Conservation (phyloP, 2,329 filamentous ascomycete genomes). For the Kalaharituber pfeilii region DNA sequence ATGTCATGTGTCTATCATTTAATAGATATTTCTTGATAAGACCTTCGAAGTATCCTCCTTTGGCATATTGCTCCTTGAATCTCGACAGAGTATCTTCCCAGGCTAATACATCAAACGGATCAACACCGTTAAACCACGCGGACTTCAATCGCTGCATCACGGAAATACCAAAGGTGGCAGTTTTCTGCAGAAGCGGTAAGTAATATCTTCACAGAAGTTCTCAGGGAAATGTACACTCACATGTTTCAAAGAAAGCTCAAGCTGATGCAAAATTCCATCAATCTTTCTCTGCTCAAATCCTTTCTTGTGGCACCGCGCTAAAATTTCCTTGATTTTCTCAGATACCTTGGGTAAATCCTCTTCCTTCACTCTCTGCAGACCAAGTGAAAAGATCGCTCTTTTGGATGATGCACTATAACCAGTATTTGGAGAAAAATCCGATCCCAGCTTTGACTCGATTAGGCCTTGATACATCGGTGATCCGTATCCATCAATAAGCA, state of each 20-base stretch:
- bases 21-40: slow-evolving; percentile 79
- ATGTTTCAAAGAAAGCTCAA: slow-evolving; percentile 82
- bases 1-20: slow-evolving; percentile 70
- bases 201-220: too few species aligned
- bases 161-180: slow-evolving; percentile 80
- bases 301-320: slow-evolving; percentile 50
- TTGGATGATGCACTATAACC: slow-evolving; percentile 62
- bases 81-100: slow-evolving; percentile 78
- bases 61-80: slow-evolving; percentile 60
- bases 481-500: slow-evolving; percentile 86
- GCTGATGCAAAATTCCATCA: slow-evolving; percentile 79
- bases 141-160: slow-evolving; percentile 77
- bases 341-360: slow-evolving; percentile 63
- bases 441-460: slow-evolving; percentile 75
- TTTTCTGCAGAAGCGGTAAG: too few species aligned
- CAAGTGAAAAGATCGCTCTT: slow-evolving; percentile 75
- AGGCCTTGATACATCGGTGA: slow-evolving; percentile 80
- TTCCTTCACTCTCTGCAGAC: slow-evolving; percentile 74
- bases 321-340: slow-evolving; percentile 51
- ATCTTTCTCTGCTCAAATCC: slow-evolving; percentile 85
- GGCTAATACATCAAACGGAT: slow-evolving; percentile 76
- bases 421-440: slow-evolving; percentile 87
- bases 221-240: too few species aligned
- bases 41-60: slow-evolving; percentile 65
- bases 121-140: slow-evolving; percentile 87